phyloP scores from a whole-genome alignment of 1,284 basidiomycete genomes.

The Leccinum cinnamomeum region DNA sequence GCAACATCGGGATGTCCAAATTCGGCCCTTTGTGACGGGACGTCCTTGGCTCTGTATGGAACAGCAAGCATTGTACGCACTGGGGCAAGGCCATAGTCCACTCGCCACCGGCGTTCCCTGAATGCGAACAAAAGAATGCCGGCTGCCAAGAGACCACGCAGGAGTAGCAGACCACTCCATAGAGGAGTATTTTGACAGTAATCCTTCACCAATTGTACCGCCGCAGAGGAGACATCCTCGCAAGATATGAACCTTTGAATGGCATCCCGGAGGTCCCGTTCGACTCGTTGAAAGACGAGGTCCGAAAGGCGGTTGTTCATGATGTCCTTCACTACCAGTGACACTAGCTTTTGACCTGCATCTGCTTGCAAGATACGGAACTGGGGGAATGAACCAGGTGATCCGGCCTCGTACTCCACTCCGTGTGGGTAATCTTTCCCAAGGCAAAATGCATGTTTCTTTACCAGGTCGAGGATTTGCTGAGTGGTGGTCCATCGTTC shows the following conservation, averaged over 20 bases:
- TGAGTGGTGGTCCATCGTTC: conserved; percentile 33
- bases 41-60: conserved; percentile 54
- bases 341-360: conserved; percentile 24
- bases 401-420: background rate
- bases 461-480: conserved; percentile 35
- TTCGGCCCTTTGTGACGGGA: conserved; percentile 48
- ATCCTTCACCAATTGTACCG: background rate
- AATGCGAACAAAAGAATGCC: conserved; percentile 45
- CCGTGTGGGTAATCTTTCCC: conserved; percentile 13
- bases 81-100: conserved; percentile 50
- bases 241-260: background rate
- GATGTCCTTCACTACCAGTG: conserved; percentile 11
- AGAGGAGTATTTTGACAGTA: background rate
- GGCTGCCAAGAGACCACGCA: conserved; percentile 46
- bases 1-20: conserved; percentile 57
- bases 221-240: background rate
- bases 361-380: conserved; percentile 33
- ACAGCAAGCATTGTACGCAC: conserved; percentile 50
- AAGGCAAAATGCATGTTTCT: conserved; percentile 8
- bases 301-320: background rate
- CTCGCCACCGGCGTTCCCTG: conserved; percentile 47
- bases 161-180: conserved; percentile 42
- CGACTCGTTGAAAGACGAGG: background rate
- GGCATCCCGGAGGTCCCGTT: background rate
- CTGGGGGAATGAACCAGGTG: conserved; percentile 28